Evolutionary conservation across 2,329 filamentous ascomycete genomes (phyloP), one percentile per base, ranked within the genome.

Genomic region (Fusarium piperis): DNA sequence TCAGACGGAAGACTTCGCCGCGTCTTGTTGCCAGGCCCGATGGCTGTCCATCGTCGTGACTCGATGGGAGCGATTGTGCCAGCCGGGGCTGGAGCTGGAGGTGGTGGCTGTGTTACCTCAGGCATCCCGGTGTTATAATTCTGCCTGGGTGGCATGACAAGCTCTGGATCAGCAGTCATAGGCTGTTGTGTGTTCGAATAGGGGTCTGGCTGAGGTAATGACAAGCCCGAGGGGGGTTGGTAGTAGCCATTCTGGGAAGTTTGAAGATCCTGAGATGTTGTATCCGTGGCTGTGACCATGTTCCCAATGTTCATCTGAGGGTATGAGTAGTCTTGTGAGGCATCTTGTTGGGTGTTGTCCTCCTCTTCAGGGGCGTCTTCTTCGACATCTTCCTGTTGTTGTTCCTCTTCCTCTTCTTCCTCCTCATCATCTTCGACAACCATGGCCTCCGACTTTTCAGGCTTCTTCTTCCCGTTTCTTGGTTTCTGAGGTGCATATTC

Each of bases 401-500:
- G 60, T 59, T 59, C 35, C 5, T 63, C 52, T 9, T 62, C 63
- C 9, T 75, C 71, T 0, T 69, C 71, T 2, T 38, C 68, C 3
- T 70, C 71, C 1, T 71, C 68, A 8, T 62, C 64, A 3, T 71
- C 41, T 16, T 61, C 59, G 16, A 72, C 35, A n/a, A 67, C 52
- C 13, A 71, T 56, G 12, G 59, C 30, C 16, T 70, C 69, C 6
- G 61, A 70, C 7, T 70, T 30, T 30, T 72, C 72, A 16, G 44
- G 3, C 5, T 67, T 23, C 18, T 72, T 73, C 56, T 76, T 77
- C 35, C 30, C 72, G 30, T 75, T 76, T 55, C 73, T 76, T 18
- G 61, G 73, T 39, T 77, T 80, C 13, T 77, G 75, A n/a, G 78
- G 71, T 23, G 83, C 77, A 68, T 85, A 86, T 53, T 82, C 76